Evolutionary conservation across 2,329 filamentous ascomycete species (phyloP), one percentile per base, ranked within the genome.

Genomic region (Cladosporium phlei): DNA sequence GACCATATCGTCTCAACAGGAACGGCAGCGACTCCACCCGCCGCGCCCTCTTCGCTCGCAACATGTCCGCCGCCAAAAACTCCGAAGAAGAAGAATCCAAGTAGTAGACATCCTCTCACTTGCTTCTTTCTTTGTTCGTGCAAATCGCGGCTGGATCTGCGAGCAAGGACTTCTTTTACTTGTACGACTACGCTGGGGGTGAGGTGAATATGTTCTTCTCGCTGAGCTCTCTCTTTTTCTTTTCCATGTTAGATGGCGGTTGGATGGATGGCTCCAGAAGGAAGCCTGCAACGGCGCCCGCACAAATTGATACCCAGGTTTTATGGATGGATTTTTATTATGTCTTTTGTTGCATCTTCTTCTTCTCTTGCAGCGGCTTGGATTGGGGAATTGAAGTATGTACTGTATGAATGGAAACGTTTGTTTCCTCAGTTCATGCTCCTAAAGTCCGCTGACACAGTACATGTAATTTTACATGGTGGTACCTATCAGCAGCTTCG

Each of bases 41-140:
- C 24, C 38, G 46, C 20, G 39, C 46, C 6, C 39, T 48, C 3
- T 48, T 48, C 46, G 46, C 46, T 1, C 38, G 46, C 30, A 48
- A 21, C 10, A 12, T 44, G 17, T 48, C 46, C 14, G 30, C 22
- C 24, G 44, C 37, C 27, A 47, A 35, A 27, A 27, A 47, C n/a
- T 30, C 38, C 21, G 39, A 16, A 12, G 24, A 28, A 9, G n/a
- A 37, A 3, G 17, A 25, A 11, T 22, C 39, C 9, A 43, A 43
- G 14, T 43, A 33, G 33, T 3, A 20, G 17, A 20, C 30, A 30
- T 4, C 16, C 28, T 3, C 5, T 14, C 34, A 25, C 10, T 12
- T n/a, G n/a, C n/a, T n/a, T n/a, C n/a, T n/a, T n/a, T n/a, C n/a
- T n/a, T n/a, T n/a, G n/a, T n/a, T n/a, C n/a, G n/a, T n/a, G n/a